These are phyloP conservation scores for Zhuliangozyma parablackwelliae DNA, from an alignment of 1,139 yeast species.

Conservation along the genomic window DNA sequence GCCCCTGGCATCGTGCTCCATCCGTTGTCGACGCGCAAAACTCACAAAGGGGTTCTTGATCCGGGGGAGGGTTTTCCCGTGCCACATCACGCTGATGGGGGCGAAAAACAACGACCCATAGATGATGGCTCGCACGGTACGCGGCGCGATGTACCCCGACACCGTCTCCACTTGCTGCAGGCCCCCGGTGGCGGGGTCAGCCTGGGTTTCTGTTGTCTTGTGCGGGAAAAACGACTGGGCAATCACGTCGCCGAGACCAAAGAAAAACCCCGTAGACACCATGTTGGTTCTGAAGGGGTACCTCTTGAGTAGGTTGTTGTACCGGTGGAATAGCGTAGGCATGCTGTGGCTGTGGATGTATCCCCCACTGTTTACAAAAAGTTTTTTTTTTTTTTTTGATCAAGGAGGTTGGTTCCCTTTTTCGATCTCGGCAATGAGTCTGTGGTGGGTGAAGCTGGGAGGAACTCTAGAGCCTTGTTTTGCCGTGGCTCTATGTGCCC, in stretches of 20 bases:
- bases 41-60: slow-evolving; percentile 40
- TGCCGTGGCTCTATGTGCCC: no score
- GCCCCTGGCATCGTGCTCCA: slow-evolving; percentile 8
- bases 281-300: slow-evolving; percentile 56
- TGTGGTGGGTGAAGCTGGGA: no score
- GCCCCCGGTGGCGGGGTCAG: slow-evolving; percentile 12
- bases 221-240: slow-evolving; percentile 62
- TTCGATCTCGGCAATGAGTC: no score
- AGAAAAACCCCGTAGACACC: slow-evolving; percentile 54
- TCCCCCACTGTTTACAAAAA: no score
- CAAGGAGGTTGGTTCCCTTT: no score
- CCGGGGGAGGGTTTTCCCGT: slow-evolving; percentile 49
- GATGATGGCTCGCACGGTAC: slow-evolving; percentile 62
- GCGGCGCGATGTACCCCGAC: slow-evolving; percentile 9
- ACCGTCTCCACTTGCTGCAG: slow-evolving; percentile 3
- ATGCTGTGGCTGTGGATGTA: no score
- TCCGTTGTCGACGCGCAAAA: slow-evolving; percentile 3
- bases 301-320: slow-evolving; percentile 36
- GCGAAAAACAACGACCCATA: slow-evolving; percentile 80
- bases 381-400: no score
- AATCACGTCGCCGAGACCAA: slow-evolving; percentile 69
- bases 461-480: no score
- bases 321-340: slow-evolving; percentile 28
- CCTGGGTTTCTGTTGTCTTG: slow-evolving; percentile 2
- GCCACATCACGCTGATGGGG: slow-evolving; percentile 72